Base-by-base conservation (phyloP, 1,139 yeast species). In the Debaryomyces subglobosus region DNA sequence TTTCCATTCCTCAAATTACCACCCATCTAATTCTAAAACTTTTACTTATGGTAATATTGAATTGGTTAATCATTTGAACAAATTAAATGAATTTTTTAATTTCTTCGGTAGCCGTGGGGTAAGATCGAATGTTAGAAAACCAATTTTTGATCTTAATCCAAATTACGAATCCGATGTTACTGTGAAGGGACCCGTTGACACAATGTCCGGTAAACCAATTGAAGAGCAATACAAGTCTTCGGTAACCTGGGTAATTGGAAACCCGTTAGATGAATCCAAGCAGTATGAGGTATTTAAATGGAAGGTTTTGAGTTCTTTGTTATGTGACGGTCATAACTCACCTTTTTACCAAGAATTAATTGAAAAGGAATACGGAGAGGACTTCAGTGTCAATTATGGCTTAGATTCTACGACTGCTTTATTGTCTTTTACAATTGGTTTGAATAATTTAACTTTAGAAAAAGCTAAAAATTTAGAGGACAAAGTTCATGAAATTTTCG, bases 291-390 rank as follows among this genome's bases (percentile, higher is more conserved):
- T 90, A 0, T 88, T 92, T 64, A 77, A 89, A 44, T 76, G 94
- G 79, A 86, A 85, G 51, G 72, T 92, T 5, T 72, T 92, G 43
- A 82, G 89, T 21, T 81, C 85, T 15, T 71, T 95, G 50, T 72
- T 95, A 34, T 81, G 88, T 58, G 97, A 90, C 63, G 98, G 99
- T 1, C 98, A 92, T 61, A 86, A 94, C 12, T 87, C 98, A 9
- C 94, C 96, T 5, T 77, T 94, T 48, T 89, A 92, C 66, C 90
- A 91, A 66, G 82, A 82, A 21, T 74, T 94, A 50, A 87, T 94
- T 51, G 99, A 94, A 64, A 71, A 86, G 8, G 96, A 95, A 2
- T 67, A 85, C 41, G 98, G 96, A 37, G 84, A 89, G 43, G 98
- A 94, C 58, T 94, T 86, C 64, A 75, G 95, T 0, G 89, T 92